Conservation (phyloP, 2,329 filamentous ascomycete genomes). For the Hymenoscyphus linearis region DNA sequence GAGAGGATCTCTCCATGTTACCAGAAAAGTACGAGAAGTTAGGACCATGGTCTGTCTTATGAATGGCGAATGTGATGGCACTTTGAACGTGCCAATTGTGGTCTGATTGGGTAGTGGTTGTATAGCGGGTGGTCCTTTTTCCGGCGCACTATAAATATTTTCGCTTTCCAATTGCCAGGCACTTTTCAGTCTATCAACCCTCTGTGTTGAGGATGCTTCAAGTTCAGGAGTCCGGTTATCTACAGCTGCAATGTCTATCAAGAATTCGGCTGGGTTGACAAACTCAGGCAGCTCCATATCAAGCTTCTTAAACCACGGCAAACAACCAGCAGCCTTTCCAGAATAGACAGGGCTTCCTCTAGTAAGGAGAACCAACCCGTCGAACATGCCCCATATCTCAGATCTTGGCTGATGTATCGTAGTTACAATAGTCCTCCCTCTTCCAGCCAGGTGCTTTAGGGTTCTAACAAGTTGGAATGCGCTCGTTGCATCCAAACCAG, state of each 20-base stretch:
- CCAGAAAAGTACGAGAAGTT: constrained; percentile 63
- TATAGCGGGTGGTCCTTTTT: constrained; percentile 5
- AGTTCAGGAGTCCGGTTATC: constrained; percentile 65
- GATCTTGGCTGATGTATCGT: constrained; percentile 75
- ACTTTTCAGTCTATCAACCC: constrained; percentile 56
- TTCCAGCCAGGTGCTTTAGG: constrained; percentile 60
- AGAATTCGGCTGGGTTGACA: constrained; percentile 71
- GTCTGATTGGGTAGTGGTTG: not conserved
- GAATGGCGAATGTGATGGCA: constrained; percentile 45
- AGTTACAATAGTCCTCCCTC: constrained; percentile 65
- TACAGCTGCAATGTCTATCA: constrained; percentile 69
- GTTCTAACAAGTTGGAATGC: constrained; percentile 70
- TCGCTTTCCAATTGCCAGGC: constrained; percentile 48
- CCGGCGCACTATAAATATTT: constrained; percentile 17
- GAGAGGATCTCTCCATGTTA: constrained; percentile 71
- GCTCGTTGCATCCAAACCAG: constrained; percentile 70
- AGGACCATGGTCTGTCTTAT: constrained; percentile 59
- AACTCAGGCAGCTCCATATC: constrained; percentile 63
- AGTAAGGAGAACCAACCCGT: constrained; percentile 64
- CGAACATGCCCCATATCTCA: constrained; percentile 75
- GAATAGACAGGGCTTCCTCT: constrained; percentile 65
- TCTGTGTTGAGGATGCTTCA: constrained; percentile 52
- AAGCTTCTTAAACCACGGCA: constrained; percentile 57
- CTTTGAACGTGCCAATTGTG: not conserved
- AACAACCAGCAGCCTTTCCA: constrained; percentile 50